Percentiles rank a stretch among this genome's conserved stretches.
These are phyloP conservation scores for Punctularia strigosozonata DNA, from an alignment of 768 basidiomycete species.

Conservation along the genomic window DNA sequence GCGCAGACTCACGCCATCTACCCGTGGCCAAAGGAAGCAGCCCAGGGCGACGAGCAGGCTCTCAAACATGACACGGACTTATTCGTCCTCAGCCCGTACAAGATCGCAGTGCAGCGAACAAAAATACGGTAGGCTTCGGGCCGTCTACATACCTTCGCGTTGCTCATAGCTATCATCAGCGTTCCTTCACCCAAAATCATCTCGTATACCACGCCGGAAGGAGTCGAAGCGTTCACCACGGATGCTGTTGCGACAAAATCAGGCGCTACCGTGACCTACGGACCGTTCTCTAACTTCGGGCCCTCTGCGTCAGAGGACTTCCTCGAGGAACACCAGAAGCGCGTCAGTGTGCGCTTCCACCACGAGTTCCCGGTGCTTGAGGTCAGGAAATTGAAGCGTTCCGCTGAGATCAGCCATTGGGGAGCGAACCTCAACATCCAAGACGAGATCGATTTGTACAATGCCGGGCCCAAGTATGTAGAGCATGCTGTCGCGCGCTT, in stretches of 20 bases:
- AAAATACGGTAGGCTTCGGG: slow-evolving; percentile 61
- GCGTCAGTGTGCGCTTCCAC: slow-evolving; percentile 65
- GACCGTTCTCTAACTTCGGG: slow-evolving; percentile 73
- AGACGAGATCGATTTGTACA: slow-evolving; percentile 76
- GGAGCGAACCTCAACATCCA: slow-evolving; percentile 89
- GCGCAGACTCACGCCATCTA: slow-evolving; percentile 67
- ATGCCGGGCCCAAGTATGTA: slow-evolving; percentile 82
- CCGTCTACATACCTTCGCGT: background rate
- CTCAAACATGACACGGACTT: slow-evolving; percentile 69
- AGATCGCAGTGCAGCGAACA: slow-evolving; percentile 69
- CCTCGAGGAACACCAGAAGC: slow-evolving; percentile 48
- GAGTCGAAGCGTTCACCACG: slow-evolving; percentile 43
- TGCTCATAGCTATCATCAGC: slow-evolving; percentile 24
- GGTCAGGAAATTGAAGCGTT: slow-evolving; percentile 57
- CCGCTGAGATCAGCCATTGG: slow-evolving; percentile 95
- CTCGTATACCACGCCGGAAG: slow-evolving; percentile 59
- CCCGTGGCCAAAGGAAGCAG: slow-evolving; percentile 63
- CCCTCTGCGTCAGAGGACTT: slow-evolving; percentile 47
- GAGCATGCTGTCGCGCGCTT: background rate
- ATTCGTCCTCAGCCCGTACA: slow-evolving; percentile 78
- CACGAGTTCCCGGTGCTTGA: slow-evolving; percentile 77
- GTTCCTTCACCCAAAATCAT: slow-evolving; percentile 59
- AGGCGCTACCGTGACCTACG: slow-evolving; percentile 77
- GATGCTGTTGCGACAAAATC: slow-evolving; percentile 60
- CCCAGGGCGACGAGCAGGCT: slow-evolving; percentile 68